Evolutionary conservation across 495 filamentous ascomycete species (phyloP), one percentile per base, ranked within the genome.

Genomic region (Tetracladium setigerum): DNA sequence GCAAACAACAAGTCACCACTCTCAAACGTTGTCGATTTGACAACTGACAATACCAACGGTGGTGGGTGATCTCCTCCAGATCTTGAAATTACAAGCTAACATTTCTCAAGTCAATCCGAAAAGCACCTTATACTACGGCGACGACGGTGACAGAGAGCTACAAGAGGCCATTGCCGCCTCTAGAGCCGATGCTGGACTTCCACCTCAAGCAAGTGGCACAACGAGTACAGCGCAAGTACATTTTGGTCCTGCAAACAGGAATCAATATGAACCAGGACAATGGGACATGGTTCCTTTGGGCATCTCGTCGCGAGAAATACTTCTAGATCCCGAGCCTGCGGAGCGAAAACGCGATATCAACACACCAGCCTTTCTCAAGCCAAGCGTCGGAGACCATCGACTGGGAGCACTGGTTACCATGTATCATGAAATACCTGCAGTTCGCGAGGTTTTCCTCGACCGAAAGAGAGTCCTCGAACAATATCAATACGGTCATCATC

Each of bases 381-480:
- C 84, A 37, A 74, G 78, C 11, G 72, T 74, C 2, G 68, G 67
- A 13, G 62, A 65, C 19, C 72, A 82, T 39, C 78, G 79, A 50
- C 63, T 95, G 11, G 80, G 84, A 18, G 78, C 74, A 1, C 62
- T 91, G 1, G 49, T 96, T 31, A 88, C 84, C 10, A 89, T 94
- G 37, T 69, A 87, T n/a, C 85, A 91, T 57, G 71, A 81, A 35
- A 91, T 96, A 46, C 90, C 90, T n/a, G 66, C 82, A 33, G 82
- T 81, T 12, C 76, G 89, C 39, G 86, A 92, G 54, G 74, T 81
- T 7, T 71, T 96, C 27, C 68, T 95, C 12, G 67, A 74, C 16
- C 63, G 72, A 32, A 60, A 69, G 51, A 56, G 67, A 31, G 46
- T 64, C 27, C 68, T 80, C 10, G 64, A 68, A 4, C 57, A 56